phyloP scores from a whole-genome alignment of 129 eudicot species.

The Ambrosia trifida region DNA sequence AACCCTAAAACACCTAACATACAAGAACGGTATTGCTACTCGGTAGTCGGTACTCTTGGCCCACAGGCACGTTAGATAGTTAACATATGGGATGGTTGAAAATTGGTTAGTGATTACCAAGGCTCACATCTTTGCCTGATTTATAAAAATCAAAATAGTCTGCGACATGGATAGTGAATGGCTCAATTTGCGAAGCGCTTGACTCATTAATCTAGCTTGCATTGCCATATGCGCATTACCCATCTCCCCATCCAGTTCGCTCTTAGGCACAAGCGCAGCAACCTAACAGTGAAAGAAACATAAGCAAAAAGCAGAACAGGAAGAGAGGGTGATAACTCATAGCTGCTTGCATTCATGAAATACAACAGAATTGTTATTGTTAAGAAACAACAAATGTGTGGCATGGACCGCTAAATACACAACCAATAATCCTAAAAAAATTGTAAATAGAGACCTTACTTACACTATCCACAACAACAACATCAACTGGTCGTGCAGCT shows the following conservation, averaged over 20 bases:
- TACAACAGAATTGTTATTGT: background rate
- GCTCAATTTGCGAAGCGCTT: constrained; percentile 95
- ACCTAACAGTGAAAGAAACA: constrained; percentile 46
- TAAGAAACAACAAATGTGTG: background rate
- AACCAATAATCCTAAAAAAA: background rate
- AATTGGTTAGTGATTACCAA: background rate
- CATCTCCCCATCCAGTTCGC: constrained; percentile 99
- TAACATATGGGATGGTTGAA: background rate
- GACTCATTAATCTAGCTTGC: constrained; percentile 99
- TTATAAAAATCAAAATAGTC: constrained; percentile 75
- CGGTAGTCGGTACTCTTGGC: background rate
- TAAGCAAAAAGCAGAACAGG: background rate
- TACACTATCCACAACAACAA: constrained; percentile 98
- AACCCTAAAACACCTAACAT: background rate
- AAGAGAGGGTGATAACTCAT: background rate
- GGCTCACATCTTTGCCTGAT: constrained; percentile 55
- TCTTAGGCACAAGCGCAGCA: constrained; percentile 95
- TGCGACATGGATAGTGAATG: constrained; percentile 87
- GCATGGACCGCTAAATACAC: constrained; percentile 3
- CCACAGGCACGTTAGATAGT: background rate
- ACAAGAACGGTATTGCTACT: background rate
- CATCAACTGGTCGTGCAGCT: constrained; percentile 35
- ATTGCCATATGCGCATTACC: constrained; percentile 99
- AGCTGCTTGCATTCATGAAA: background rate
- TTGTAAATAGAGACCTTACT: constrained; percentile 41